phyloP scores from a whole-genome alignment of 2,329 filamentous ascomycete species.

The Fusarium guadeloupense region DNA sequence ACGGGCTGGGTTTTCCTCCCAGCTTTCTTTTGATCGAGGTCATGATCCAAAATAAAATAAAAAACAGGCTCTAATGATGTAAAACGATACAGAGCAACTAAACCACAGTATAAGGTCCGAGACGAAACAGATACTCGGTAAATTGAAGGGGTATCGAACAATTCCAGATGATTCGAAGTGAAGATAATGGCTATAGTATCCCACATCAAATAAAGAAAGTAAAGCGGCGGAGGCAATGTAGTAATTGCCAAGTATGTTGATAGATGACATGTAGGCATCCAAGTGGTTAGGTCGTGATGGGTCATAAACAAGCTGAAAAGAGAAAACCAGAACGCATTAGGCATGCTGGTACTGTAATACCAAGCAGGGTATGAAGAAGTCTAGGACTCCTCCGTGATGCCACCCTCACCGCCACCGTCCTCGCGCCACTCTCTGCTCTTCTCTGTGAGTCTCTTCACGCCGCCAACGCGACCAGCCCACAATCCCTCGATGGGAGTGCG shows the following conservation, averaged over 20 bases:
- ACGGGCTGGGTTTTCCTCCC: conserved; percentile 2
- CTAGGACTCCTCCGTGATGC: conserved; percentile 69
- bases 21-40: conserved; percentile 9
- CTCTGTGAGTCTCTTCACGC: conserved; percentile 83
- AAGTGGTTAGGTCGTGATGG: conserved; percentile 38
- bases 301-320: conserved; percentile 40
- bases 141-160: conserved; percentile 39
- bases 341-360: conserved; percentile 22
- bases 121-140: conserved; percentile 27
- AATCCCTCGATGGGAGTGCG: conserved; percentile 87
- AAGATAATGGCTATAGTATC: conserved; percentile 29
- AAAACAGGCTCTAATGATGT: conserved; percentile 17
- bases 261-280: conserved; percentile 34
- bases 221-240: conserved; percentile 18
- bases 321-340: conserved; percentile 34
- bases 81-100: conserved; percentile 21
- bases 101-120: conserved; percentile 11
- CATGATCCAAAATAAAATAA: conserved; percentile 1
- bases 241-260: conserved; percentile 26
- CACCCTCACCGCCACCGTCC: conserved; percentile 76
- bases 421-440: conserved; percentile 93
- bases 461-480: conserved; percentile 84
- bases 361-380: conserved; percentile 10
- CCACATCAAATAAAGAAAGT: conserved; percentile 34
- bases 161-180: conserved; percentile 21